Conservation (phyloP, 495 filamentous ascomycete genomes). For the Beverwykella pulmonaria region DNA sequence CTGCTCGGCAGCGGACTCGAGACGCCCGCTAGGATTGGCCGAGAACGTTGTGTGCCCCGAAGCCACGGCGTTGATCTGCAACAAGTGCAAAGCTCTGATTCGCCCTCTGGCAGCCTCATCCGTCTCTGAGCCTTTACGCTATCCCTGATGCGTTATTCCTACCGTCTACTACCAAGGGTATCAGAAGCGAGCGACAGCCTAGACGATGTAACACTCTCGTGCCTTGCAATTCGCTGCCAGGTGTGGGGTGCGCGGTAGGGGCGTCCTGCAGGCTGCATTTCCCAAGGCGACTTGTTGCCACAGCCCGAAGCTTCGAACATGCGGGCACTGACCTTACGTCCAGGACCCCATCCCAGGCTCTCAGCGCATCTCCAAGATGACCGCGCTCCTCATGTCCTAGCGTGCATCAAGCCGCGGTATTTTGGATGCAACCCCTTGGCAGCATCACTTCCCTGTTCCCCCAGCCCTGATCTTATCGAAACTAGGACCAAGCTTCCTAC, state of each 20-base stretch:
- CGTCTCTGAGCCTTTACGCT: too few relatives aligned
- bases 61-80: constrained; percentile 5
- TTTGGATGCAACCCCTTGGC: constrained; percentile 35
- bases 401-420: constrained; percentile 32
- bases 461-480: constrained; percentile 33
- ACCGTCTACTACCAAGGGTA: too few relatives aligned
- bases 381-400: constrained; percentile 31
- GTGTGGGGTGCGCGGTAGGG: constrained; percentile 34
- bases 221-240: constrained; percentile 17
- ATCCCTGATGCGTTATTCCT: background rate
- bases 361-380: constrained; percentile 24
- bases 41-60: constrained; percentile 27
- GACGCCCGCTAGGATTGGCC: constrained; percentile 16
- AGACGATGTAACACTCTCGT: constrained; percentile 35
- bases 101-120: constrained; percentile 9
- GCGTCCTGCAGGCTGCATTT: constrained; percentile 23
- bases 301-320: constrained; percentile 29
- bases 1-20: constrained; percentile 17
- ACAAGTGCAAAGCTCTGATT: constrained; percentile 12
- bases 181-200: too few relatives aligned
- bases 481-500: constrained; percentile 28
- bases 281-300: constrained; percentile 28
- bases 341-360: constrained; percentile 8
- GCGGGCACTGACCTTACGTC: constrained; percentile 15
- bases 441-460: constrained; percentile 8